Evolutionary conservation across 768 basidiomycete species (phyloP).

Genomic region (Boletellus ananiceps): DNA sequence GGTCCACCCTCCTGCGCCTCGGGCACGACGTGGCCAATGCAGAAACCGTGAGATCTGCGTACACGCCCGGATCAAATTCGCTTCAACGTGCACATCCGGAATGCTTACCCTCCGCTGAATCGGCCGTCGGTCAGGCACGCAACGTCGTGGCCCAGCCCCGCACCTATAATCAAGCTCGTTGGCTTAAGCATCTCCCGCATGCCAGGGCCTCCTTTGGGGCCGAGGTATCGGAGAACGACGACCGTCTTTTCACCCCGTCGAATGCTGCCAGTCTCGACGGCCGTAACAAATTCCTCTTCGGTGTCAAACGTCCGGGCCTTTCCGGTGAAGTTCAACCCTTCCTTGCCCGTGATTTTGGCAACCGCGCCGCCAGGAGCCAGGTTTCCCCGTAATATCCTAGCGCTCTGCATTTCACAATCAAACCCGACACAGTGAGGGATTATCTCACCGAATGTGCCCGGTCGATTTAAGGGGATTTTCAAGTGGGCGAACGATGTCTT

Average conservation of each 20-base stretch:
- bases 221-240: conserved; percentile 90
- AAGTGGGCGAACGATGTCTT: conserved; percentile 86
- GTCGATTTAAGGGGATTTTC: conserved; percentile 83
- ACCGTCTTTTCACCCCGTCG: conserved; percentile 97
- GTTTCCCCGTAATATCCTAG: conserved; percentile 85
- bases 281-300: conserved; percentile 82
- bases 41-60: conserved; percentile 88
- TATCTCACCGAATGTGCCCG: conserved; percentile 77
- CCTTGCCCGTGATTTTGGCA: conserved; percentile 95
- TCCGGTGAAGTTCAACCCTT: conserved; percentile 84
- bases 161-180: conserved; percentile 97
- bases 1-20: conserved; percentile 94
- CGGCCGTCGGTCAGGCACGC: conserved; percentile 97
- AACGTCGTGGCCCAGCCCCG: conserved; percentile 92
- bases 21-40: conserved; percentile 94
- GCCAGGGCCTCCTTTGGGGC: conserved; percentile 94
- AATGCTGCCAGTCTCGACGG: conserved; percentile 84
- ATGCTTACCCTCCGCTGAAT: conserved; percentile 91
- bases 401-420: background rate
- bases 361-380: conserved; percentile 95
- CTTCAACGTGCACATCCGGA: conserved; percentile 10
- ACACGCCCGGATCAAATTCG: conserved; percentile 11
- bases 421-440: background rate
- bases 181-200: conserved; percentile 99
- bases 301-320: conserved; percentile 91